phyloP scores from a whole-genome alignment of 148 eudicot species.

The Polygonum maritimum region DNA sequence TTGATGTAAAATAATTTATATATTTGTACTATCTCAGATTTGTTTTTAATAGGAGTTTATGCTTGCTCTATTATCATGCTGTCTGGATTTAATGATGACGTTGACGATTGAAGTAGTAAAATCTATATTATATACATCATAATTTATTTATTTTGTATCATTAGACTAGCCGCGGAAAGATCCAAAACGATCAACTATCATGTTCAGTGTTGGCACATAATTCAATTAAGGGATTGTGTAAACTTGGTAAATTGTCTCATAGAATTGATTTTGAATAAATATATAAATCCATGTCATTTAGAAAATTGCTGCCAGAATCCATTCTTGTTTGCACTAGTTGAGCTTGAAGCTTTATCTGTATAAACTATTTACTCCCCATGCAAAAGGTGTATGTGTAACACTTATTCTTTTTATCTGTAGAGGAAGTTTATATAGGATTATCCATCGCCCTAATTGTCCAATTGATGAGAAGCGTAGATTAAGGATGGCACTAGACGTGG shows the following conservation, averaged over 20 bases:
- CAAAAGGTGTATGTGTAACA: conserved; percentile 14
- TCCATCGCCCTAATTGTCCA: conserved; percentile 93
- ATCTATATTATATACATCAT: not conserved
- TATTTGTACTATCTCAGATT: not conserved
- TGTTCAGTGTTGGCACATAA: not conserved
- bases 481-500: conserved; percentile 99
- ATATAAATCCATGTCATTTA: not conserved
- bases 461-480: conserved; percentile 92
- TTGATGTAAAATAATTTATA: not conserved
- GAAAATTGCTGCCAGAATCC: not conserved
- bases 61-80: not conserved
- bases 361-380: not conserved
- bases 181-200: not conserved
- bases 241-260: not conserved
- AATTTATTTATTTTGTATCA: not conserved
- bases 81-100: not conserved
- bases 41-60: not conserved
- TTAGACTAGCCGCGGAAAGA: not conserved
- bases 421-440: conserved; percentile 95
- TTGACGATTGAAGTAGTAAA: not conserved
- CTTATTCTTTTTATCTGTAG: conserved; percentile 31
- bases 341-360: not conserved
- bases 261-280: not conserved
- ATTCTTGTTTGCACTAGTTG: not conserved
- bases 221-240: not conserved